Conservation (phyloP, 2,329 filamentous ascomycete species). For the Cladosporium halotolerans region DNA sequence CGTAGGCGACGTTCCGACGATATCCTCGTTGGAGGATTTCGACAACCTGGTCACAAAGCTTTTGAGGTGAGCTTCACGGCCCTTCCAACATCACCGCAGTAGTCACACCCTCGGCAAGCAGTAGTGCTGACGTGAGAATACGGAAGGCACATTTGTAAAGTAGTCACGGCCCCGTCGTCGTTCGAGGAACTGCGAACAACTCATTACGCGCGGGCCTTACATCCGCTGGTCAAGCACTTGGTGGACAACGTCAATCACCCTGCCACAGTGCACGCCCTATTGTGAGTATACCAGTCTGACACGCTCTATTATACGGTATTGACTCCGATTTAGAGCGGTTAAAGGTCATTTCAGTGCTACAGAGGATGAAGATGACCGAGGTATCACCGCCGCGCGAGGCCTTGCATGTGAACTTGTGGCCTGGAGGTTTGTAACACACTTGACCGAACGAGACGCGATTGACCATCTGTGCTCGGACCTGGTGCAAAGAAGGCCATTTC, state of each 20-base stretch:
- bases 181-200: conserved; percentile 70
- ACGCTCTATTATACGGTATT: background rate
- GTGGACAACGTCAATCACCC: conserved; percentile 59
- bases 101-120: too few species aligned
- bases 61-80: background rate
- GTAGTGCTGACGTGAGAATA: too few species aligned
- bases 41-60: conserved; percentile 3
- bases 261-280: conserved; percentile 63
- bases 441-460: conserved; percentile 67
- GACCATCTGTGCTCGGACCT: conserved; percentile 70
- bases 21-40: conserved; percentile 1
- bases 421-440: conserved; percentile 66
- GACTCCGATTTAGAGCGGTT: conserved; percentile 49
- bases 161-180: conserved; percentile 58
- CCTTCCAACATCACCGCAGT: too few species aligned
- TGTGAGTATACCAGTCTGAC: conserved; percentile 42
- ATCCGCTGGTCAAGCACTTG: conserved; percentile 61
- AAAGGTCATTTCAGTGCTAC: conserved; percentile 66
- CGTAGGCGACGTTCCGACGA: background rate
- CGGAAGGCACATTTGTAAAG: conserved; percentile 52
- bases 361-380: conserved; percentile 55
- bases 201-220: conserved; percentile 50
- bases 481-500: conserved; percentile 31
- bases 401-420: conserved; percentile 75
- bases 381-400: conserved; percentile 61